A percentile compares a stretch with the other conserved stretches of the same genome.
phyloP scores from a whole-genome alignment of 1,139 yeast species.

The Lodderomyces parapsilosis region DNA sequence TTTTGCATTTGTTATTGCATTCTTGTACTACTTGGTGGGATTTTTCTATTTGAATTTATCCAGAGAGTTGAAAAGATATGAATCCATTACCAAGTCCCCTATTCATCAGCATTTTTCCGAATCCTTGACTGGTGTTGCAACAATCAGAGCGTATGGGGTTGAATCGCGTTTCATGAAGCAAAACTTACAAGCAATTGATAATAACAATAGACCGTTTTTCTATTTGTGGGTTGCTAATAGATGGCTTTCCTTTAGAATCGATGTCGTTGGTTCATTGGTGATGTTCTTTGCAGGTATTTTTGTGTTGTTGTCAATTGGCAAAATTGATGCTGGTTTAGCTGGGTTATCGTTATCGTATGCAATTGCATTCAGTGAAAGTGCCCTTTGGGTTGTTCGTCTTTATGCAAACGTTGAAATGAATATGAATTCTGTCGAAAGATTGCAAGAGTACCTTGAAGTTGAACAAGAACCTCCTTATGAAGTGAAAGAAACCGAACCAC shows the following conservation, averaged over 20 bases:
- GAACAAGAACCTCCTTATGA: slow-evolving; percentile 83
- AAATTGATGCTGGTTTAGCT: slow-evolving; percentile 88
- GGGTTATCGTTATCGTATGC: slow-evolving; percentile 94
- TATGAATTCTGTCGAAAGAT: slow-evolving; percentile 93
- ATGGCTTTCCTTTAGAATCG: slow-evolving; percentile 88
- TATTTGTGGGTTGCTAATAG: slow-evolving; percentile 95
- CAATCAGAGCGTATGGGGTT: slow-evolving; percentile 95
- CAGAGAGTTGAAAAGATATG: slow-evolving; percentile 88
- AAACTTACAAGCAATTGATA: slow-evolving; percentile 76
- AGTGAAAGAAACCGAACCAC: slow-evolving; percentile 69
- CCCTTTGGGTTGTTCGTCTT: slow-evolving; percentile 89
- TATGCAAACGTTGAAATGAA: slow-evolving; percentile 90
- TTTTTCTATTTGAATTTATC: slow-evolving; percentile 74
- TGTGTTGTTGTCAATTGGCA: slow-evolving; percentile 60
- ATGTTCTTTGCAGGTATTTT: slow-evolving; percentile 81
- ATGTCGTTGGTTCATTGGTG: slow-evolving; percentile 80
- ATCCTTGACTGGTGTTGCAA: slow-evolving; percentile 86
- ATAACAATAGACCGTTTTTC: slow-evolving; percentile 87
- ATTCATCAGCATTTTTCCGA: slow-evolving; percentile 96
- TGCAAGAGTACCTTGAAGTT: slow-evolving; percentile 76
- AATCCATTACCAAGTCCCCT: slow-evolving; percentile 88
- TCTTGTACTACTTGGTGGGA: slow-evolving; percentile 71
- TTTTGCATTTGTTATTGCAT: slow-evolving; percentile 66
- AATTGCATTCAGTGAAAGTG: slow-evolving; percentile 81
- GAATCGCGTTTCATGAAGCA: slow-evolving; percentile 82